Base-by-base conservation (phyloP, 495 filamentous ascomycete species). In the Aspergillus carlsbadensis region DNA sequence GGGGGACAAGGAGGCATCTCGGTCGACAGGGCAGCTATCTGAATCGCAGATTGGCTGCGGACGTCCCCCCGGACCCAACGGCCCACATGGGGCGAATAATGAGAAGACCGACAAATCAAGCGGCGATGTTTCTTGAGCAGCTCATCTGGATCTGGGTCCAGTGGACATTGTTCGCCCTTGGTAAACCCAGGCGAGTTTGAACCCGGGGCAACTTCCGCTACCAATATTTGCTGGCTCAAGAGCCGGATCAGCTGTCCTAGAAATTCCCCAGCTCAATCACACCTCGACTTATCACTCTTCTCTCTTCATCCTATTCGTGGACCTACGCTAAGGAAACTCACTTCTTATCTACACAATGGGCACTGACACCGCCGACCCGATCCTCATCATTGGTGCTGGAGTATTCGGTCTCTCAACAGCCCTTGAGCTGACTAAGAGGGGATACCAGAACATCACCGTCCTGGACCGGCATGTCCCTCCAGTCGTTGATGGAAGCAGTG, bases 331-430 rank as follows among this genome's bases (percentile, higher is more conserved):
- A 15, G 10, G 22, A 15, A 8, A 13, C 5, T 5, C 10, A 29
- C 14, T 24, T 26, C 13, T 26, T 35, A 47, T 21, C 43, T 31
- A 13, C 39, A 52, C 8, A 52, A 51, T 56, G 53, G 2, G 33
- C 10, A 70, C 67, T 59, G 61, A 67, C 10, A 74, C 70, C 22
- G 48, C 42, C 22, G 43, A 66, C 37, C 58, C 64, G 22, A 83
- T 91, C 58, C 70, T 90, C 52, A 87, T 92, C 50, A 61, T 91
- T 31, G 87, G 88, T 37, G 83, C 84, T 6, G 88, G 88, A 36
- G 82, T 87, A 44, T 90, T 90, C 57, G 88, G 88, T 44, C 82
- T 79, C 15, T 78, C 79, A 18, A 87, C 87, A 1, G 84, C 87
- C 34, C 74, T 81, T 26, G 65, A 79, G 18, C 77, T 92, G 2